Evolutionary conservation across 208 protist species (phyloP).

Genomic region (Blechomonas ayalai): DNA sequence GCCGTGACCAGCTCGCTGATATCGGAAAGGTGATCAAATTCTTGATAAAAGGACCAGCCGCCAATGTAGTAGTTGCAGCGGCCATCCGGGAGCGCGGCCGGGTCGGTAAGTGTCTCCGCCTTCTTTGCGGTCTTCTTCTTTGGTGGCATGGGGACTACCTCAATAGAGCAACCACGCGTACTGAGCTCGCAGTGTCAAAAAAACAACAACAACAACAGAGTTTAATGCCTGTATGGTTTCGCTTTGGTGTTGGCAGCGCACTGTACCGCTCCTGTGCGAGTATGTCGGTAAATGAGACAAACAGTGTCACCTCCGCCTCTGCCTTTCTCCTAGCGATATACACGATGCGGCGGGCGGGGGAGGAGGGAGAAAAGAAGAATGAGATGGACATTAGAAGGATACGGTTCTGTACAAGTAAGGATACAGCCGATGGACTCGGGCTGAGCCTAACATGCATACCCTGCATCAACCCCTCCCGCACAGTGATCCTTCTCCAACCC

Average conservation of each 20-base stretch:
- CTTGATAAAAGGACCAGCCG: slow-evolving; percentile 57
- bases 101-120: slow-evolving; percentile 69
- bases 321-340: too few species aligned
- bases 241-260: too few species aligned
- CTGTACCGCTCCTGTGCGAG: too few species aligned
- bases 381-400: slow-evolving; percentile 8
- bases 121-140: slow-evolving; percentile 32
- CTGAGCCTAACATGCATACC: too few species aligned
- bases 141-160: slow-evolving; percentile 8
- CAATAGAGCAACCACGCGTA: too few species aligned
- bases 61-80: slow-evolving; percentile 62
- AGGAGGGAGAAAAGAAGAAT: slow-evolving; percentile 2
- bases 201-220: neutral
- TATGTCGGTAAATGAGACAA: neutral
- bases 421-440: too few species aligned
- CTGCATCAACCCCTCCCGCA: too few species aligned
- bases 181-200: neutral
- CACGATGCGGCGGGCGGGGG: too few species aligned
- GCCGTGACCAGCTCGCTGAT: slow-evolving; percentile 35
- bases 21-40: slow-evolving; percentile 40
- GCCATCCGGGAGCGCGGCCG: slow-evolving; percentile 43
- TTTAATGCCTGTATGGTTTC: neutral
- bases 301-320: neutral
- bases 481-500: too few species aligned
- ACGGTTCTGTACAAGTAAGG: slow-evolving; percentile 2